Base-by-base conservation (phyloP, 225 moss, liverwort and hornwort genomes). In the Ulota crispa region DNA sequence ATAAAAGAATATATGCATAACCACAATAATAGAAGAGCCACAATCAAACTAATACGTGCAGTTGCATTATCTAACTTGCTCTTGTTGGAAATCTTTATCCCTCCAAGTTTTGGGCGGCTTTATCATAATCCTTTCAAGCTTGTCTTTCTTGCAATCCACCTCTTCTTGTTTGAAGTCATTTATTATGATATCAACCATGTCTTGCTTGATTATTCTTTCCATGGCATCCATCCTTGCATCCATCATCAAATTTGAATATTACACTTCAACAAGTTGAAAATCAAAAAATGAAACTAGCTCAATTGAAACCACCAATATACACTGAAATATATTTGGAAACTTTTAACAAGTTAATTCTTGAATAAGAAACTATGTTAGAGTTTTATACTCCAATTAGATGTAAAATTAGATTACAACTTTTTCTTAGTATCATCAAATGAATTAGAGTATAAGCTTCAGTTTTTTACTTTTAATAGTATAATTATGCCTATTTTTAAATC, bases 301-400 rank as follows among this genome's bases (percentile, higher is more conserved):
- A 32, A 10, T 36, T 19, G 7, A 6, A 5, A 0, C 9, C 7
- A 30, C 8, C 28, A 13, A 30, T 21, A 0, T 11, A 43, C 14
- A 64, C 0, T 16, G 0, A 65, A 34, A 65, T 36, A 65, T 77
- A 19, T 52, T 32, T 1, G 50, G n/a, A 36, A 1, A 16, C 30
- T n/a, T 1, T 3, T 0, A 36, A 36, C 9, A 34, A 36, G 20
- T 15, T 23, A 15, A 14, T n/a, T 0, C 10, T 50, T 0, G n/a
- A 0, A 24, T 32, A 21, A 9, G 34, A 24, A 10, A 8, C 5
- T 0, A 0, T 1, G 2, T 0, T 18, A 2, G 0, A n/a, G 16
- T 34, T 15, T 64, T 34, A 64, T 64, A 34, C n/a, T 50, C 4
- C 0, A 34, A 50, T n/a, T 34, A 50, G 10, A n/a, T 50, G 0